These are phyloP conservation scores for Stylosanthes scabra DNA, from an alignment of 331 rosid genomes.

Conservation along the genomic window DNA sequence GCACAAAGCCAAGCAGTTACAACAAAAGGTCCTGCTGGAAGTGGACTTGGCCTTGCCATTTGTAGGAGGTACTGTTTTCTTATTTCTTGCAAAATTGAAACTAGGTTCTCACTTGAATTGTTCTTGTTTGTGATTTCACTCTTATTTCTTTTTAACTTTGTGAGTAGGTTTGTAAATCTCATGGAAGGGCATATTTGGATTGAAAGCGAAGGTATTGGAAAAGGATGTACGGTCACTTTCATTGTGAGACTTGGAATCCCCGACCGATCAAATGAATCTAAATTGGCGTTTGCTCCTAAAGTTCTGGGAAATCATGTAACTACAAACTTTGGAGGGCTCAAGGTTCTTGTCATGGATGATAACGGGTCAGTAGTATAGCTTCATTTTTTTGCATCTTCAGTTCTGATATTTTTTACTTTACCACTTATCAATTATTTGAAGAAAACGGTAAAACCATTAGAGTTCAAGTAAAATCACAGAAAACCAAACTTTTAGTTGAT, in stretches of 20 bases:
- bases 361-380: slow-evolving; percentile 76
- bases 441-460: slow-evolving; percentile 8
- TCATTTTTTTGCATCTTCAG: slow-evolving; percentile 28
- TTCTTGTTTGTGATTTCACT: slow-evolving; percentile 2
- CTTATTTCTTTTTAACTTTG: slow-evolving; percentile 33
- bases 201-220: slow-evolving; percentile 95
- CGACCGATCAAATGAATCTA: slow-evolving; percentile 71
- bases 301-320: slow-evolving; percentile 60
- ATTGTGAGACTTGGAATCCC: slow-evolving; percentile 86
- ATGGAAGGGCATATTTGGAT: slow-evolving; percentile 98
- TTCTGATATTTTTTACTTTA: slow-evolving; percentile 26
- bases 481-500: slow-evolving; percentile 6
- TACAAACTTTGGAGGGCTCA: slow-evolving; percentile 72
- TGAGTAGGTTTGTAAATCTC: slow-evolving; percentile 91
- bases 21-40: slow-evolving; percentile 70
- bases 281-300: slow-evolving; percentile 58
- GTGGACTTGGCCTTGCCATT: slow-evolving; percentile 94
- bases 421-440: slow-evolving; percentile 5
- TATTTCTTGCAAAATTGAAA: slow-evolving; percentile 28
- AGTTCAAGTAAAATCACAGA: slow-evolving; percentile 10
- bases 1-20: slow-evolving; percentile 77
- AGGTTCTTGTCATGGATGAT: slow-evolving; percentile 89
- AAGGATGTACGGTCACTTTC: slow-evolving; percentile 84
- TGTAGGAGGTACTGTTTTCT: slow-evolving; percentile 72
- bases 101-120: neutral